Conservation (phyloP, 345 rosid species). For the Euphorbia pulcherrima region DNA sequence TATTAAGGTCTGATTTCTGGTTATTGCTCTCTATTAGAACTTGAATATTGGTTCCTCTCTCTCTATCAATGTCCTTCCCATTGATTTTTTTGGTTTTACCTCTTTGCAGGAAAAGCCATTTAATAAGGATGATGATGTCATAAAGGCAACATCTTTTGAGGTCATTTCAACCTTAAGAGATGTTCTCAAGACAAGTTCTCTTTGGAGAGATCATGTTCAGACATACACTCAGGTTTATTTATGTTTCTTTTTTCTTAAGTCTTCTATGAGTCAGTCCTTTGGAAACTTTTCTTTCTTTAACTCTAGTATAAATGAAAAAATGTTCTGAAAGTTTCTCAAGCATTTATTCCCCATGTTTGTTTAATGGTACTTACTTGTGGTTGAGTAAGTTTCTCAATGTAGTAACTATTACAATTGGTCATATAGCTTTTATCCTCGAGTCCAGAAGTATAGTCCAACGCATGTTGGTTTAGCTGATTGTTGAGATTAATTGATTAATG, state of each 20-base stretch:
- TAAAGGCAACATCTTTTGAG: constrained; percentile 91
- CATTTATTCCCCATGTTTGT: too few species aligned
- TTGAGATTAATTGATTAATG: background rate
- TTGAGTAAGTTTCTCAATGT: too few species aligned
- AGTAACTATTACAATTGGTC: too few species aligned
- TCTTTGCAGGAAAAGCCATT: constrained; percentile 70
- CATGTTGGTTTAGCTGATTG: background rate
- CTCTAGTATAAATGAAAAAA: too few species aligned
- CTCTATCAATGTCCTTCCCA: background rate
- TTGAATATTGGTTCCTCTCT: constrained; percentile 4
- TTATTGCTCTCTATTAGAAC: constrained; percentile 7
- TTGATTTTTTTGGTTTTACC: constrained; percentile 2
- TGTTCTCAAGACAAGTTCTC: constrained; percentile 78
- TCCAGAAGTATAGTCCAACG: too few species aligned
- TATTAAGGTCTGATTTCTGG: constrained; percentile 56
- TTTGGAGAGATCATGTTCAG: constrained; percentile 96
- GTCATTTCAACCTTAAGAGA: constrained; percentile 92
- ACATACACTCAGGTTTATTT: constrained; percentile 71
- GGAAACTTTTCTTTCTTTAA: background rate
- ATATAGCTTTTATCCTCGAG: too few species aligned
- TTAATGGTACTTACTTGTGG: too few species aligned
- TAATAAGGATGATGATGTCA: constrained; percentile 90
- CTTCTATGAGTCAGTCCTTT: constrained; percentile 1
- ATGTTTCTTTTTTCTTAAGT: background rate
- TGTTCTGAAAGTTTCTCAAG: too few species aligned